phyloP scores from a whole-genome alignment of 306 rosid species.

The Cicer judaicum region DNA sequence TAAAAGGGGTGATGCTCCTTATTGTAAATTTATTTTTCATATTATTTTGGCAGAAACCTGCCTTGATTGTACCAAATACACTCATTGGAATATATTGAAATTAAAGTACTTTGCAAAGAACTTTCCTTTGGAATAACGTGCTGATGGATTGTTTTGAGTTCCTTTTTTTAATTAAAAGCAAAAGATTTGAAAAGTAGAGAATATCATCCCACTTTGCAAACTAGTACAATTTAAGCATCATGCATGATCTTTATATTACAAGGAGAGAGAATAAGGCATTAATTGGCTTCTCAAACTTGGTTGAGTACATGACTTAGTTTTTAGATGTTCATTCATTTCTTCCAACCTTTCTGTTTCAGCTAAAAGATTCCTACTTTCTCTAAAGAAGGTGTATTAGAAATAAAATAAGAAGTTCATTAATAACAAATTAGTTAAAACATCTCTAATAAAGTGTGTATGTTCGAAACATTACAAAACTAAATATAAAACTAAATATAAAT shows the following conservation, averaged over 20 bases:
- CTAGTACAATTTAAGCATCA: conserved; percentile 34
- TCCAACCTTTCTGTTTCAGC: background rate
- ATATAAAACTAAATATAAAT: too few relatives aligned
- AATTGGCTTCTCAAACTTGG: background rate
- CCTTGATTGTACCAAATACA: conserved; percentile 40
- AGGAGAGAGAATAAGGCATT: background rate
- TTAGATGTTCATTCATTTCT: background rate
- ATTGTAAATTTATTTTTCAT: conserved; percentile 45
- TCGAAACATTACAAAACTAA: too few relatives aligned
- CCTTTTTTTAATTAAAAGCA: background rate
- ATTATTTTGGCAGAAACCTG: conserved; percentile 50
- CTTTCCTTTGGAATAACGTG: conserved; percentile 37
- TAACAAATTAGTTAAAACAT: too few relatives aligned
- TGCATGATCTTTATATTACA: background rate
- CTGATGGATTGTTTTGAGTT: conserved; percentile 26
- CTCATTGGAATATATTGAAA: conserved; percentile 42
- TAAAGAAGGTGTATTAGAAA: too few relatives aligned
- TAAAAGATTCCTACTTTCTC: background rate
- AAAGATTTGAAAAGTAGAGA: conserved; percentile 27
- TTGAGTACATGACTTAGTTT: background rate
- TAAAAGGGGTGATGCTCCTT: conserved; percentile 47
- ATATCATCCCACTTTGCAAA: conserved; percentile 26
- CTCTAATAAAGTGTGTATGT: too few relatives aligned
- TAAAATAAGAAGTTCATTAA: too few relatives aligned
- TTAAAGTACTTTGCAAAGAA: conserved; percentile 33